These are phyloP conservation scores for Solanum chilense DNA, from an alignment of 257 asterid species.

Conservation along the genomic window DNA sequence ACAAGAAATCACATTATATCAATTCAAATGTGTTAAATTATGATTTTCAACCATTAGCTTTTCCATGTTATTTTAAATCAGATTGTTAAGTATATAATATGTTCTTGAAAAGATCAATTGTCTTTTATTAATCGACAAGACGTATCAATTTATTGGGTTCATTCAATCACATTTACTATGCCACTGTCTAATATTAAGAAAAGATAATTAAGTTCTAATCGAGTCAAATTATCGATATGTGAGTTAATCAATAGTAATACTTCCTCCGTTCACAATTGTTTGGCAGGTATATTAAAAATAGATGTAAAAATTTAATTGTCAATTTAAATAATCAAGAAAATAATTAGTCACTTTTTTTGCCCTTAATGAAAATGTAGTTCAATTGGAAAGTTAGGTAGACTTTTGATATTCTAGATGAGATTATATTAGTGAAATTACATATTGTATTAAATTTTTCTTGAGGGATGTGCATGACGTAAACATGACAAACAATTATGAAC, in stretches of 20 bases:
- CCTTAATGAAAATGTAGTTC: too few species aligned
- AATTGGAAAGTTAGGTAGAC: too few species aligned
- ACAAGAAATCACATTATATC: background rate
- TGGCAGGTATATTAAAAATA: too few species aligned
- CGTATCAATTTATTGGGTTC: background rate
- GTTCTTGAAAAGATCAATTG: background rate
- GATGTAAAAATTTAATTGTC: too few species aligned
- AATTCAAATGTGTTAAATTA: background rate
- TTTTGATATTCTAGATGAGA: too few species aligned
- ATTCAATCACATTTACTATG: background rate
- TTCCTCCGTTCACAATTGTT: too few species aligned
- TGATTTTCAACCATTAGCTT: background rate
- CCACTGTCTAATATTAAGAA: background rate
- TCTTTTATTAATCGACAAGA: background rate
- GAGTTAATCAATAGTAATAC: background rate
- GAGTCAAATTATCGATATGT: background rate
- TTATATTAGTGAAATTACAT: too few species aligned
- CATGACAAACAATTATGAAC: too few species aligned
- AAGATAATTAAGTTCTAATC: background rate
- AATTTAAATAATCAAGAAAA: too few species aligned
- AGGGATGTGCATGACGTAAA: too few species aligned
- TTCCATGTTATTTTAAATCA: background rate
- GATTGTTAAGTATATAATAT: background rate
- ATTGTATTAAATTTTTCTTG: too few species aligned
- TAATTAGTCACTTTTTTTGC: too few species aligned